Evolutionary conservation across 768 basidiomycete genomes (phyloP).

Genomic region (Tylopilus felleus): DNA sequence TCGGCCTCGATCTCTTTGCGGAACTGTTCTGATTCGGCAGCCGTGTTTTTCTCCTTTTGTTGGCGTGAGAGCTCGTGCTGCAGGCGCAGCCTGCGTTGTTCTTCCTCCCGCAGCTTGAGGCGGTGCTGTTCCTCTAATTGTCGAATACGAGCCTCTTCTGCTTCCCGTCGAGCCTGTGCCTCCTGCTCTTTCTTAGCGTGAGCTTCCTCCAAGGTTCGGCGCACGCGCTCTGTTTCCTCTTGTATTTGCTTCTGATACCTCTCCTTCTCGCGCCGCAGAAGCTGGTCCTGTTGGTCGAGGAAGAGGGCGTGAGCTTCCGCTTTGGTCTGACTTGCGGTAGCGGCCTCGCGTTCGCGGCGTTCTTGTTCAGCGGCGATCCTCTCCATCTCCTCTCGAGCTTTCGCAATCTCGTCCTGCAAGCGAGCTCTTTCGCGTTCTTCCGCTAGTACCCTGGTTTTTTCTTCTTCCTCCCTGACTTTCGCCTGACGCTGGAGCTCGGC

Average conservation of each 20-base stretch:
- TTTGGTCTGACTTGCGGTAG: conserved; percentile 22
- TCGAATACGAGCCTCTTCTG: conserved; percentile 26
- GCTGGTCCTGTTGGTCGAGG: conserved; percentile 23
- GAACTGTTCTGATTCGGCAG: conserved; percentile 14
- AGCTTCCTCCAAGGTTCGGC: conserved; percentile 23
- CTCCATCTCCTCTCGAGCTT: conserved; percentile 26
- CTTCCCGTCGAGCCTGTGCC: conserved; percentile 12
- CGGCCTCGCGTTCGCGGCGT: conserved; percentile 25
- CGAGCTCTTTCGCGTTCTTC: conserved; percentile 31
- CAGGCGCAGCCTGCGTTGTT: conserved; percentile 21
- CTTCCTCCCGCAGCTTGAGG: conserved; percentile 29
- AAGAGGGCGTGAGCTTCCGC: conserved; percentile 24
- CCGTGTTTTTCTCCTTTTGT: conserved; percentile 17
- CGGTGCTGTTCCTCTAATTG: conserved; percentile 28
- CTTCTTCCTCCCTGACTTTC: conserved; percentile 25
- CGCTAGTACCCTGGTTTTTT: conserved; percentile 14
- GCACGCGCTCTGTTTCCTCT: conserved; percentile 28
- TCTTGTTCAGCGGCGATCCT: conserved; percentile 23
- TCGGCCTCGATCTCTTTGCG: conserved; percentile 24
- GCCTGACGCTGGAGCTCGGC: conserved; percentile 28
- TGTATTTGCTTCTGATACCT: conserved; percentile 20
- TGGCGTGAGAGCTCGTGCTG: conserved; percentile 28
- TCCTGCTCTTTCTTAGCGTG: conserved; percentile 27
- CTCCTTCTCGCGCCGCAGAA: conserved; percentile 25
- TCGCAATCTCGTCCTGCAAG: conserved; percentile 28